These are phyloP conservation scores for Aspergillus panamensis DNA, from an alignment of 495 filamentous ascomycete genomes.

Conservation along the genomic window DNA sequence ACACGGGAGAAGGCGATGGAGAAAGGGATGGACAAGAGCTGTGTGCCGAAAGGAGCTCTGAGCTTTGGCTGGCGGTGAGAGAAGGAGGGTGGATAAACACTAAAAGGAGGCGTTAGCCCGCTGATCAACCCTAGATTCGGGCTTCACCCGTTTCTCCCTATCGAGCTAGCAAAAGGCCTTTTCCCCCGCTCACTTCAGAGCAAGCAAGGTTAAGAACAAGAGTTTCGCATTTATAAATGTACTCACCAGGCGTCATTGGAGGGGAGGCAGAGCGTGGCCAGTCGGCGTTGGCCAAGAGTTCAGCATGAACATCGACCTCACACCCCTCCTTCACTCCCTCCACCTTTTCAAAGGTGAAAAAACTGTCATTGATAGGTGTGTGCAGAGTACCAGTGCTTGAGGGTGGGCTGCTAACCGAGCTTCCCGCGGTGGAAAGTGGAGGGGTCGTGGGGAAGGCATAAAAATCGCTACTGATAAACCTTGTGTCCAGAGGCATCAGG, in stretches of 20 bases:
- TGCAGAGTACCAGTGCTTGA: constrained; percentile 70
- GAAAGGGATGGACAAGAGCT: constrained; percentile 74
- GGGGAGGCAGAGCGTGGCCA: constrained; percentile 76
- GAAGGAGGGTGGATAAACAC: constrained; percentile 80
- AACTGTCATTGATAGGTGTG: constrained; percentile 77
- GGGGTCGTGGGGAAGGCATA: constrained; percentile 84
- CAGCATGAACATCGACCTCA: constrained; percentile 68
- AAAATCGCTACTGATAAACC: constrained; percentile 62
- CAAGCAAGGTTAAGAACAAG: background rate
- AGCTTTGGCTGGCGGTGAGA: constrained; percentile 58
- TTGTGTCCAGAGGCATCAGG: constrained; percentile 74
- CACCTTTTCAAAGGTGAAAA: constrained; percentile 68
- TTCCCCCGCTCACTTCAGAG: background rate
- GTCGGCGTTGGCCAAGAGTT: constrained; percentile 72
- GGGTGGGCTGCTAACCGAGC: constrained; percentile 82
- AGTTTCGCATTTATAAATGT: background rate
- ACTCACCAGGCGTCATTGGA: constrained; percentile 91
- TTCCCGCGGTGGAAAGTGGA: constrained; percentile 78
- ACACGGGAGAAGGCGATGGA: constrained; percentile 69
- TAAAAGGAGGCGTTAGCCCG: constrained; percentile 36
- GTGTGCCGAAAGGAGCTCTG: constrained; percentile 68
- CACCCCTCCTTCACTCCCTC: constrained; percentile 81
- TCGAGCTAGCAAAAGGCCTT: background rate
- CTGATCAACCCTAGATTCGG: constrained; percentile 18
- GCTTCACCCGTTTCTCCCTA: background rate